Conservation (phyloP, 371 early-diverging fungal genomes). For the Blastocladiella emersonii region DNA sequence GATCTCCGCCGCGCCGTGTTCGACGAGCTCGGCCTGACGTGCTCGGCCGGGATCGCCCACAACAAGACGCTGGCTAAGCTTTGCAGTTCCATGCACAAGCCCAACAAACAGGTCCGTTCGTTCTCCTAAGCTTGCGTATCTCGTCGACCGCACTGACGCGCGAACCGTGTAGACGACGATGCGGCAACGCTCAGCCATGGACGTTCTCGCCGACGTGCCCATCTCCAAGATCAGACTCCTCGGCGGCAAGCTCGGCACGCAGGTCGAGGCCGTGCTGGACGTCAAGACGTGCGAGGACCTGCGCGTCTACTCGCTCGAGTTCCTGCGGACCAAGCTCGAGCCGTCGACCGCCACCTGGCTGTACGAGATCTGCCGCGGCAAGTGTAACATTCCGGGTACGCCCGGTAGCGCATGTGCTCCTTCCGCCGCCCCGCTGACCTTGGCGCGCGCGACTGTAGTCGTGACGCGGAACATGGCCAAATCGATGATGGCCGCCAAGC, state of each 20-base stretch:
- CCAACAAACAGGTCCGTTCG: constrained; percentile 46
- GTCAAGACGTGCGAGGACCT: constrained; percentile 47
- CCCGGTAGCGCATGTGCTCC: too few relatives aligned
- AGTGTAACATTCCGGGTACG: constrained; percentile 40
- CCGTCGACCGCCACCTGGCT: constrained; percentile 35
- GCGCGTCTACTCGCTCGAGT: constrained; percentile 18
- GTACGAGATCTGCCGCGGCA: constrained; percentile 46
- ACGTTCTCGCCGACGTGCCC: constrained; percentile 47
- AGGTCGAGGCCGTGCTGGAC: constrained; percentile 42
- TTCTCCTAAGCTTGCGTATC: too few relatives aligned
- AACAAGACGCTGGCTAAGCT: constrained; percentile 75
- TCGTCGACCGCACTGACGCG: background rate
- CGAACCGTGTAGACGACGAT: constrained; percentile 35
- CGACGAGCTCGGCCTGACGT: constrained; percentile 60
- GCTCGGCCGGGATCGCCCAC: constrained; percentile 74
- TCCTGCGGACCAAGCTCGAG: constrained; percentile 26
- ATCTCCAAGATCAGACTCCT: constrained; percentile 59
- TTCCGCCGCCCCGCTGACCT: background rate
- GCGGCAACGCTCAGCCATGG: constrained; percentile 30
- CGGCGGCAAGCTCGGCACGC: constrained; percentile 78
- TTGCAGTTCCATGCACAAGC: constrained; percentile 71
- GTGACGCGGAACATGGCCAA: constrained; percentile 29
- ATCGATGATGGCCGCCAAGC: constrained; percentile 44
- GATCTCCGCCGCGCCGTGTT: constrained; percentile 48
- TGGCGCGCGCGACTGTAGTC: constrained; percentile 19